Evolutionary conservation across 495 filamentous ascomycete genomes (phyloP), one percentile per base, ranked within the genome.

Genomic region (Clavariopsis aquatica): DNA sequence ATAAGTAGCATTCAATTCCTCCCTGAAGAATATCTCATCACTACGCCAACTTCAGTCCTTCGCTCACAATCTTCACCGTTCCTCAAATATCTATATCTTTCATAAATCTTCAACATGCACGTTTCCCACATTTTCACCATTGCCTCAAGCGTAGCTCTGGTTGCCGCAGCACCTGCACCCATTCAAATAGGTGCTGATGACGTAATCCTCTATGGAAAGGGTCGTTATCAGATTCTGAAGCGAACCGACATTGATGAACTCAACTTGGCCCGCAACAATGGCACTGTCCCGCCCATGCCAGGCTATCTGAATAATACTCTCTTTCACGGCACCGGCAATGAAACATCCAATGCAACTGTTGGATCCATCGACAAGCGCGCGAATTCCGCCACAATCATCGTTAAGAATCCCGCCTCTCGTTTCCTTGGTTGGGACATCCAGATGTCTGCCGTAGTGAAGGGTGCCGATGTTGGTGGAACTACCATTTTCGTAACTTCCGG

Each of bases 351-450:
- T 24, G 19, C 38, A 24, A 3, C 55, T 23, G 13, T 17, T 17
- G 9, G 6, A 2, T 43, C 34, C 17, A 36, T 19, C 24, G 9
- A 8, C 19, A 23, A 28, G 5, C 55, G 15, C 38, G n/a, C 12
- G 38, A 43, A 49, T 19, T 17, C 19, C 38, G n/a, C 4, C 24
- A 58, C 34, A 1, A 28, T 58, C 41, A 46, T 58, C 9, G 43
- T 58, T 29, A 43, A 43, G 20, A 46, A 58, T 12, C 38, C 55
- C 38, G 1, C 22, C 20, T 46, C 34, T 13, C 36, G 55, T 41
- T 58, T 58, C 41, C 55, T 58, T 41, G 55, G 55, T 41, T 58
- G 55, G 55, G 55, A 58, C 41, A 29, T 58, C 34, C 41, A 27
- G 17, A 58, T 58, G 55, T 58, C 55, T 3, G 2, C 36, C 36